Evolutionary conservation across 352 stramenopile genomes (phyloP), one percentile per base, ranked within the genome.

Genomic region (Pythium dissotocum): DNA sequence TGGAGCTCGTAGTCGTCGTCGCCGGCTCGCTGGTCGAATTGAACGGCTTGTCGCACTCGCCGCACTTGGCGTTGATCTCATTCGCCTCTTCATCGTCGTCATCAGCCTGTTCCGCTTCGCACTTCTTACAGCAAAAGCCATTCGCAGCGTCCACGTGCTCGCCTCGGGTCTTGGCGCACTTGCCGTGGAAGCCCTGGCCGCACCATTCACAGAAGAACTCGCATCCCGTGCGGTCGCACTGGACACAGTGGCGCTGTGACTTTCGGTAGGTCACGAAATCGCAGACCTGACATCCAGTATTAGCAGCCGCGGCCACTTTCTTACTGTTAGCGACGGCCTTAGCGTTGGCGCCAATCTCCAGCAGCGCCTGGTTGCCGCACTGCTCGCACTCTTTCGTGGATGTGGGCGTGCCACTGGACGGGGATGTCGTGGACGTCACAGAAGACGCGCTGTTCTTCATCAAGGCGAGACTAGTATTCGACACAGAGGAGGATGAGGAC

Each of bases 191-290:
- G 46, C 87, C 87, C 49, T 89, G 83, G 64, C 85, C 87, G 60
- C 87, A 95, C 84, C 84, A 94, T 42, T 95, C 87, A 70, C 87
- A 95, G 52, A 94, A 95, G 54, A 89, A 75, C 52, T 95, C 81
- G 66, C 85, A 94, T 35, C 77, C 73, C 8, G 70, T 72, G 51
- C 77, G 80, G 35, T 78, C 51, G 67, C 87, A 95, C 49, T 84
- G 70, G 9, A 91, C 75, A 58, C 87, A 95, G 24, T 83, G 79
- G 32, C 87, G 76, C 61, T 87, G 80, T 7, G 83, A 72, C 62
- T 89, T 86, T 33, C 85, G 85, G 67, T 80, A 88, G 24, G 75
- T 75, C 53, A 95, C 86, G 51, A 90, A 95, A 65, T 90, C 84
- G 72, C 87, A 95, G 46, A 95, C 85, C 72, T 94, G 86, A 73